A percentile compares a stretch with the other conserved stretches of the same genome.
phyloP scores from a whole-genome alignment of 768 basidiomycete genomes.

The Amanita phalloides region DNA sequence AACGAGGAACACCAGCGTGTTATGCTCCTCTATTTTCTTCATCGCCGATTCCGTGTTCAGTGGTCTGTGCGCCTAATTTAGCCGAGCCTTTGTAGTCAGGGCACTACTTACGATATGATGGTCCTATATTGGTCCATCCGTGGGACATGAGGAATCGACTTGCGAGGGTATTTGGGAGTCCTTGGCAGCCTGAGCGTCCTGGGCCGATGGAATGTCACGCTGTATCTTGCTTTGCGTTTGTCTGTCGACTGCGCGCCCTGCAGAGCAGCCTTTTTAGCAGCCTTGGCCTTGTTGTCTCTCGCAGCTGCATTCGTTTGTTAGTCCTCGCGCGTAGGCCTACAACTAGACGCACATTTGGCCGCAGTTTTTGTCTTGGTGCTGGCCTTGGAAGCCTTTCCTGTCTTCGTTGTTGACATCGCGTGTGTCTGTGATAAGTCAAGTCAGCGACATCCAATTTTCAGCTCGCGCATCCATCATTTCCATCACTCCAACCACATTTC shows the following conservation, averaged over 20 bases:
- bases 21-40: constrained; percentile 99
- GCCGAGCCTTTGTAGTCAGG: not conserved
- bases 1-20: constrained; percentile 97
- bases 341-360: constrained; percentile 26
- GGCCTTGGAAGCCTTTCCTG: constrained; percentile 50
- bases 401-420: constrained; percentile 54
- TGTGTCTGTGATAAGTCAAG: not conserved
- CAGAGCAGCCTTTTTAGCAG: constrained; percentile 93
- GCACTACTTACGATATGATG: constrained; percentile 65
- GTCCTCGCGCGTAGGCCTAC: constrained; percentile 5
- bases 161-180: constrained; percentile 90
- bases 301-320: constrained; percentile 17
- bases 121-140: constrained; percentile 97
- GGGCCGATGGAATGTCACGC: constrained; percentile 92
- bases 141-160: constrained; percentile 83
- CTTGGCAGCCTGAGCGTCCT: constrained; percentile 84
- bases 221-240: constrained; percentile 71
- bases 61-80: constrained; percentile 33
- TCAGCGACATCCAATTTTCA: constrained; percentile 5
- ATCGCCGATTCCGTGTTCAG: constrained; percentile 95
- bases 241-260: constrained; percentile 74
- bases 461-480: not conserved
- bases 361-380: constrained; percentile 11
- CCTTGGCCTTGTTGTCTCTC: constrained; percentile 70
- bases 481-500: not conserved